These are phyloP conservation scores for Mortierella sp. DNA, from an alignment of 371 early-diverging fungal genomes.

Conservation along the genomic window DNA sequence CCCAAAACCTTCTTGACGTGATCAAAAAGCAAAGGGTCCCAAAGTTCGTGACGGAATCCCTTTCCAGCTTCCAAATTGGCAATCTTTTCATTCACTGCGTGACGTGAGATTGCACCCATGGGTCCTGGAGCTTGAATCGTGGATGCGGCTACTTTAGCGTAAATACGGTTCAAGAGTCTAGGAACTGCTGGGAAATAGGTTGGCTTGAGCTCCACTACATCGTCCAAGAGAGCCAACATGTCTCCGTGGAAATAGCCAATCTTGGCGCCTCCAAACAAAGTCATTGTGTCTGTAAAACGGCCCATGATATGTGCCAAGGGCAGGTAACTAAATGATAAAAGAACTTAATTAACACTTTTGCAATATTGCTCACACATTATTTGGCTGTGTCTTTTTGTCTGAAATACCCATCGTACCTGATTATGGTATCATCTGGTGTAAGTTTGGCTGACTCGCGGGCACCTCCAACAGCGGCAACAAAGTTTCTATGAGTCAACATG, in stretches of 20 bases:
- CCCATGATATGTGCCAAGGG: slow-evolving; percentile 97
- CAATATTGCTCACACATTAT: too few species aligned
- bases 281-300: slow-evolving; percentile 62
- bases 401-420: slow-evolving; percentile 10
- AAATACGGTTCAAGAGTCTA: slow-evolving; percentile 92
- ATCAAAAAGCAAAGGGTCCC: slow-evolving; percentile 86
- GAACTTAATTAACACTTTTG: slow-evolving; percentile 11
- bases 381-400: too few species aligned
- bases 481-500: slow-evolving; percentile 68
- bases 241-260: slow-evolving; percentile 93
- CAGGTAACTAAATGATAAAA: slow-evolving; percentile 74
- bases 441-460: slow-evolving; percentile 23
- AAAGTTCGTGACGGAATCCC: slow-evolving; percentile 69
- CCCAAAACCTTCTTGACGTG: slow-evolving; percentile 82
- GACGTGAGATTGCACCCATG: slow-evolving; percentile 72
- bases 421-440: slow-evolving; percentile 33
- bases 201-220: slow-evolving; percentile 85
- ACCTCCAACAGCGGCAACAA: slow-evolving; percentile 55
- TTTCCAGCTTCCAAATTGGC: slow-evolving; percentile 65
- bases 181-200: slow-evolving; percentile 93
- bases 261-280: slow-evolving; percentile 65
- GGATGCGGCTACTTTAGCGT: slow-evolving; percentile 80
- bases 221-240: slow-evolving; percentile 81
- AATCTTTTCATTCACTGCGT: slow-evolving; percentile 66
- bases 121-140: slow-evolving; percentile 80